Evolutionary conservation across 305 asterid genomes (phyloP).

Genomic region (Solanum hybrid): DNA sequence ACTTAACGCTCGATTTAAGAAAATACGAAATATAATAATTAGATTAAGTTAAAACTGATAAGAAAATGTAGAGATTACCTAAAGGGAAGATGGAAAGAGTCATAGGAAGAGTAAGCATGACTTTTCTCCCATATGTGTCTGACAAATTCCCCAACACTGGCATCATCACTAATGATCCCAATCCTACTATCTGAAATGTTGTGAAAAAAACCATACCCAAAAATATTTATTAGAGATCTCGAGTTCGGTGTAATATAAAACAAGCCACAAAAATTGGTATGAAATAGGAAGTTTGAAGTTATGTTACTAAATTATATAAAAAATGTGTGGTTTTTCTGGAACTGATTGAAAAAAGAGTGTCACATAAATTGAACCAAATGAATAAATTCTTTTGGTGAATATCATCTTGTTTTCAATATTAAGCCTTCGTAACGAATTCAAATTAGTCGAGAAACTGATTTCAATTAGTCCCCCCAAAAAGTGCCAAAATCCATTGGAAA

Average conservation of each 20-base stretch:
- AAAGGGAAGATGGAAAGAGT: constrained; percentile 64
- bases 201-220: neutral
- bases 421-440: neutral
- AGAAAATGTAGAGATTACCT: constrained; percentile 20
- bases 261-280: neutral
- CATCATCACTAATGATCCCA: constrained; percentile 76
- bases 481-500: neutral
- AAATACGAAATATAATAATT: neutral
- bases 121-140: constrained; percentile 76
- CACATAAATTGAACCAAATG: neutral
- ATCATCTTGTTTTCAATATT: neutral
- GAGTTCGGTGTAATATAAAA: neutral
- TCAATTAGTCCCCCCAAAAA: neutral
- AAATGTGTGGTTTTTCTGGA: no score
- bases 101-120: constrained; percentile 72
- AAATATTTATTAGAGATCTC: neutral
- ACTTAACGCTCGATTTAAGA: neutral
- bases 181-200: constrained; percentile 59
- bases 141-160: constrained; percentile 87
- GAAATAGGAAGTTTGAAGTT: neutral
- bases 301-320: neutral
- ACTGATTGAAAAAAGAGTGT: neutral
- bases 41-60: neutral
- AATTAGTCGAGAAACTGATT: neutral
- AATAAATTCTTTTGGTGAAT: neutral